Evolutionary conservation across 768 basidiomycete species (phyloP).

Genomic region (Serpula lacrymans): DNA sequence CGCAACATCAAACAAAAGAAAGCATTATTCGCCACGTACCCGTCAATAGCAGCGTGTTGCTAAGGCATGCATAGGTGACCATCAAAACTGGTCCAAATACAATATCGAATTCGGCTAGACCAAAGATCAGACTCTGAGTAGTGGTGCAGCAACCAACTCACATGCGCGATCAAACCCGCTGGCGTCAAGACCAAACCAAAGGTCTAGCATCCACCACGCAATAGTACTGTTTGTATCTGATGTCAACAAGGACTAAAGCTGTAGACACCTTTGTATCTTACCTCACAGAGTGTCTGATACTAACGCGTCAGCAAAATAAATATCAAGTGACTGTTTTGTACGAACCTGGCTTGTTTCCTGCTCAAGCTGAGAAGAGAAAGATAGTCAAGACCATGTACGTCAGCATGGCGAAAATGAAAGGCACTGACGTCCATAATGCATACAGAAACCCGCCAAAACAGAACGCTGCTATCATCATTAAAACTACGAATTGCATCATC

Average conservation of each 20-base stretch:
- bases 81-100: conserved; percentile 90
- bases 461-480: conserved; percentile 84
- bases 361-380: conserved; percentile 46
- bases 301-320: conserved; percentile 11
- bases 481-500: conserved; percentile 83
- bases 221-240: conserved; percentile 46
- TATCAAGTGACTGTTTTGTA: conserved; percentile 5
- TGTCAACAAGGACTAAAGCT: background rate
- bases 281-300: conserved; percentile 31
- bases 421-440: conserved; percentile 85
- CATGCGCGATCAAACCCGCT: conserved; percentile 81
- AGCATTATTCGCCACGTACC: conserved; percentile 42
- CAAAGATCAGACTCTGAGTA: conserved; percentile 3
- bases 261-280: conserved; percentile 15
- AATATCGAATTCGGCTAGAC: conserved; percentile 71
- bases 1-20: conserved; percentile 1
- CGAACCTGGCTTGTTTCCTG: conserved; percentile 56
- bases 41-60: conserved; percentile 89
- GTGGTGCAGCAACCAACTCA: conserved; percentile 34
- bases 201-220: conserved; percentile 93
- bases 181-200: conserved; percentile 95
- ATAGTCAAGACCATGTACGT: conserved; percentile 2
- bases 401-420: background rate
- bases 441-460: conserved; percentile 93
- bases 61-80: conserved; percentile 88